Base-by-base conservation (phyloP, 441 rosid species). In the Brassica balearica region DNA sequence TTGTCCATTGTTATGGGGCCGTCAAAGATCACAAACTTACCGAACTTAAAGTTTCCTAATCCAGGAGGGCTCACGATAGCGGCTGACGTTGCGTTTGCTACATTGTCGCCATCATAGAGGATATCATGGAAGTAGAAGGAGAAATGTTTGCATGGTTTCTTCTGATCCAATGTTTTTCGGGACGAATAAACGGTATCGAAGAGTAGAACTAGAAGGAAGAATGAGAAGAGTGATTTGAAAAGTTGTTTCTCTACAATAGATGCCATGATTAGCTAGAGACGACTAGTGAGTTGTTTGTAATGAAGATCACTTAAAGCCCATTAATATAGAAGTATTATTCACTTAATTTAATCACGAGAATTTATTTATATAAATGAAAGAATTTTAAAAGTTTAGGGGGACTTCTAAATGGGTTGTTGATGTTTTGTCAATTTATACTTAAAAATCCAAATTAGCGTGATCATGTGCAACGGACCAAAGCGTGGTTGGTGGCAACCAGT, bases 1-100 rank as follows among this genome's bases (percentile, higher is more conserved):
- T 90, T 91, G 82, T 91, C 97, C 46, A 86, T 12, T 0, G 97
- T 92, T n/a, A 93, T 88, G 9, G 97, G 97, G 22, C 84, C 97
- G 34, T 93, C 93, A 34, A 95, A 91, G 23, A 91, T 87, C 17
- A 87, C 97, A 14, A 92, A 8, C 75, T 89, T 84, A 1, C 97
- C 97, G 10, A 94, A 92, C 22, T 91, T 90, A 82, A 17, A 83
- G 90, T 87, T 91, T 32, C 81, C 89, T 82, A 95, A 82, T 6
- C 82, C 84, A 0, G 97, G 97, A n/a, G 91, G 87, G 1, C 88
- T 95, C 5, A 90, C 86, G 2, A 92, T 89, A n/a, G 96, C 93
- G 8, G 96, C 93, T 3, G 97, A 77, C 1, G 93, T 91, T 14
- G 94, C 94, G 64, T 92, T 94, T 56, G 78, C 83, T 2, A 87